Percentiles rank a stretch among this genome's conserved stretches.
Evolutionary conservation across 352 stramenopile species (phyloP).

Genomic region (Stramenopiles sp.): DNA sequence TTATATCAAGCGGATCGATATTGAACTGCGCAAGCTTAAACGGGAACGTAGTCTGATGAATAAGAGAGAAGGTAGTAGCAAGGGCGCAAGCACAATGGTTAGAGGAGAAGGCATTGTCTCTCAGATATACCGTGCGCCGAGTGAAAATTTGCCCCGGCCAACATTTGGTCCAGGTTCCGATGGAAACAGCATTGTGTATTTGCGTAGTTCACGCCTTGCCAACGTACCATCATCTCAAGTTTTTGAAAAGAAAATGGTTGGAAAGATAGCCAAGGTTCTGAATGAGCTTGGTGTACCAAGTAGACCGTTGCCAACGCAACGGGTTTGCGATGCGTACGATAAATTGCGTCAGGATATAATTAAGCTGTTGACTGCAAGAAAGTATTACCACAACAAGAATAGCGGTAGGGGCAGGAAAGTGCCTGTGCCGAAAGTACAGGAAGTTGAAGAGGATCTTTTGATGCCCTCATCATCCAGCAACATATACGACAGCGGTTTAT

Average conservation of each 20-base stretch:
- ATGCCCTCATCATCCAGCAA: too few relatives aligned
- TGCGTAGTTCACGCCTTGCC: background rate
- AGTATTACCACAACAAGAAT: too few relatives aligned
- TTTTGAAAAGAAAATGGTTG: conserved; percentile 36
- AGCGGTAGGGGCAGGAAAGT: too few relatives aligned
- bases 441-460: too few relatives aligned
- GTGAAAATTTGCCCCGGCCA: background rate
- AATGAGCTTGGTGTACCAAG: conserved; percentile 33
- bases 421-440: too few relatives aligned
- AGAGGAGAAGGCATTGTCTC: too few relatives aligned
- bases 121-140: background rate
- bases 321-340: conserved; percentile 43
- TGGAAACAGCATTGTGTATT: background rate
- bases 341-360: conserved; percentile 36
- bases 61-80: background rate
- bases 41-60: background rate
- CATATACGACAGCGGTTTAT: too few relatives aligned
- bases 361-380: conserved; percentile 38
- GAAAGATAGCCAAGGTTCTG: conserved; percentile 36
- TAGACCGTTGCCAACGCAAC: conserved; percentile 34
- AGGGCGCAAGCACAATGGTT: background rate
- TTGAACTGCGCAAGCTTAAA: background rate
- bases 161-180: background rate
- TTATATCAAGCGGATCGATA: background rate
- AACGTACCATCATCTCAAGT: conserved; percentile 12